phyloP scores from a whole-genome alignment of 768 basidiomycete species.

The Termitomyces sp. region DNA sequence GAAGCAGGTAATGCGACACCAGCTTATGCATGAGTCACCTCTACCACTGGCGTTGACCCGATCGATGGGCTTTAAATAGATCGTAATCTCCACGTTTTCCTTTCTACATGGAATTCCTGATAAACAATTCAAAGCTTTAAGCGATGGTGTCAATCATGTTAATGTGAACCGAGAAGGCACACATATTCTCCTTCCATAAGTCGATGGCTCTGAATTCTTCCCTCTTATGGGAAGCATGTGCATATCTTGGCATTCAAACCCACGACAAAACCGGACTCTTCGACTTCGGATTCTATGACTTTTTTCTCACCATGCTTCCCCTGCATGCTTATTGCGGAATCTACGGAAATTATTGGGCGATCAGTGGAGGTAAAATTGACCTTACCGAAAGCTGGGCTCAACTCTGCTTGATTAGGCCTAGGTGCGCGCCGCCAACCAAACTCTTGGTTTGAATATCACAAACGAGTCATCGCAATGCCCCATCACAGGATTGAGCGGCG shows the following conservation, averaged over 20 bases:
- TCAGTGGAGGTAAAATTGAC: background rate
- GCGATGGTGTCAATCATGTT: background rate
- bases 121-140: background rate
- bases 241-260: background rate
- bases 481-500: background rate
- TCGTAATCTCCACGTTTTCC: too few species aligned
- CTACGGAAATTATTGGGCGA: background rate
- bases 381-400: background rate
- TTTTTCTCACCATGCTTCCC: background rate
- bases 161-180: background rate
- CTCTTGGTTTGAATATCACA: background rate
- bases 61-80: background rate
- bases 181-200: background rate
- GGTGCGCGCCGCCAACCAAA: background rate
- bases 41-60: background rate
- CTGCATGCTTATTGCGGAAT: background rate
- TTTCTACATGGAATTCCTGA: background rate
- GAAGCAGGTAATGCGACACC: background rate
- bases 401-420: background rate
- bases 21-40: background rate
- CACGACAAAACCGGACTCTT: conserved; percentile 2
- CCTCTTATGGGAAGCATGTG: background rate
- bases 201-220: background rate
- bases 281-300: background rate
- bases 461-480: background rate